phyloP scores from a whole-genome alignment of 2,329 filamentous ascomycete species.

The Knufia petricola region DNA sequence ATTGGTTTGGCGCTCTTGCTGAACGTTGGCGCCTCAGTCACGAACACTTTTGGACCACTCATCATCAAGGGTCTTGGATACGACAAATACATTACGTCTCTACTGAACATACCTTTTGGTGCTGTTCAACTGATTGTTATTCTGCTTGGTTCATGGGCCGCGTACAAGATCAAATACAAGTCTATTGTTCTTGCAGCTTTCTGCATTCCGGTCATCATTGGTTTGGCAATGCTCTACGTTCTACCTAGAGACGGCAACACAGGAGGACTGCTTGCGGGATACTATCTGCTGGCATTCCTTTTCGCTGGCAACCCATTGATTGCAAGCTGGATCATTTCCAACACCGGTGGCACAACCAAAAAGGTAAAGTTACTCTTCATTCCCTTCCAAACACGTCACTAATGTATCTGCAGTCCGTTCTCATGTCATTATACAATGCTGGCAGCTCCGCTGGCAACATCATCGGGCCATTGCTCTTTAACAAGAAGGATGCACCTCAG shows the following conservation, averaged over 20 bases:
- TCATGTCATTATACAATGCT: slow-evolving; percentile 56
- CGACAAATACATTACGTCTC: slow-evolving; percentile 46
- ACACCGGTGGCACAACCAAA: slow-evolving; percentile 59
- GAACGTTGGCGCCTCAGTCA: slow-evolving; percentile 55
- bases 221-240: slow-evolving; percentile 43
- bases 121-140: slow-evolving; percentile 52
- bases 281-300: slow-evolving; percentile 58
- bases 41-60: slow-evolving; percentile 56
- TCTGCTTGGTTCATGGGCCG: slow-evolving; percentile 48
- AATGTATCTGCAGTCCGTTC: slow-evolving; percentile 34
- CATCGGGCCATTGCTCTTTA: slow-evolving; percentile 56
- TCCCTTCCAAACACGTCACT: background rate
- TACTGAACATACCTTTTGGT: slow-evolving; percentile 61
- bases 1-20: slow-evolving; percentile 51
- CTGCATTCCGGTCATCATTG: slow-evolving; percentile 51
- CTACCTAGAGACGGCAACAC: slow-evolving; percentile 37
- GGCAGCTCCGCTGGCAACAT: slow-evolving; percentile 56
- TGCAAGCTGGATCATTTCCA: slow-evolving; percentile 59
- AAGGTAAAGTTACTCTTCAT: slow-evolving; percentile 29
- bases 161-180: slow-evolving; percentile 49
- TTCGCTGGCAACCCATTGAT: slow-evolving; percentile 58
- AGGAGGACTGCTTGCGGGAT: slow-evolving; percentile 46
- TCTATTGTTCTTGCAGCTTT: slow-evolving; percentile 45
- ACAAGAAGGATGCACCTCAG: slow-evolving; percentile 45
- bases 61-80: slow-evolving; percentile 54